These are phyloP conservation scores for Fusarium nisikadoi DNA, from an alignment of 2,329 filamentous ascomycete species.

Conservation along the genomic window DNA sequence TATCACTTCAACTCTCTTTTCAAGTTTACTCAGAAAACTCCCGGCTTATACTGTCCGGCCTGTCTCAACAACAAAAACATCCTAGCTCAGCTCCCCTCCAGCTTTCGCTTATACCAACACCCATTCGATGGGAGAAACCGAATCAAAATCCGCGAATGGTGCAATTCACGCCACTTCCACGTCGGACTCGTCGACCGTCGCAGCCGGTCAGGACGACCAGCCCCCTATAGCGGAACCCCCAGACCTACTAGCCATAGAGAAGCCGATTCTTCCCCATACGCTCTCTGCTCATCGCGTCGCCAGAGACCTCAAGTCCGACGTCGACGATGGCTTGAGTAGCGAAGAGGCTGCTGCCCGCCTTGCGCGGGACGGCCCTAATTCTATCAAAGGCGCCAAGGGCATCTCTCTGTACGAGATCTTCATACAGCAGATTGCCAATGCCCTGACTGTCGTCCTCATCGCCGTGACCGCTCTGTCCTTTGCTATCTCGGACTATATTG, in stretches of 20 bases:
- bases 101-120: slow-evolving; percentile 44
- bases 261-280: slow-evolving; percentile 50
- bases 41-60: slow-evolving; percentile 27
- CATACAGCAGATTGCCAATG: slow-evolving; percentile 81
- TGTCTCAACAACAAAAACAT: neutral
- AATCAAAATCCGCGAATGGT: slow-evolving; percentile 53
- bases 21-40: slow-evolving; percentile 1
- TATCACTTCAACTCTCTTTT: neutral
- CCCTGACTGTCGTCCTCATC: slow-evolving; percentile 78
- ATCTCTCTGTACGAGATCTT: slow-evolving; percentile 80
- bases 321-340: slow-evolving; percentile 69
- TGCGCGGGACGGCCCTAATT: slow-evolving; percentile 74
- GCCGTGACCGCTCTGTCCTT: slow-evolving; percentile 78
- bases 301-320: slow-evolving; percentile 54
- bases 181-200: slow-evolving; percentile 51
- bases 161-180: slow-evolving; percentile 53
- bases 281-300: slow-evolving; percentile 51
- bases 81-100: slow-evolving; percentile 6
- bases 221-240: slow-evolving; percentile 54
- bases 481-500: slow-evolving; percentile 71
- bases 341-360: slow-evolving; percentile 73
- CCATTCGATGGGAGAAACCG: slow-evolving; percentile 57
- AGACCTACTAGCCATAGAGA: slow-evolving; percentile 51
- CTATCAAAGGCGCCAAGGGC: slow-evolving; percentile 76
- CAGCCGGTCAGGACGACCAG: slow-evolving; percentile 51